Conservation (phyloP, 805 yeast species). For the Maudiozyma serrabonitensis region DNA sequence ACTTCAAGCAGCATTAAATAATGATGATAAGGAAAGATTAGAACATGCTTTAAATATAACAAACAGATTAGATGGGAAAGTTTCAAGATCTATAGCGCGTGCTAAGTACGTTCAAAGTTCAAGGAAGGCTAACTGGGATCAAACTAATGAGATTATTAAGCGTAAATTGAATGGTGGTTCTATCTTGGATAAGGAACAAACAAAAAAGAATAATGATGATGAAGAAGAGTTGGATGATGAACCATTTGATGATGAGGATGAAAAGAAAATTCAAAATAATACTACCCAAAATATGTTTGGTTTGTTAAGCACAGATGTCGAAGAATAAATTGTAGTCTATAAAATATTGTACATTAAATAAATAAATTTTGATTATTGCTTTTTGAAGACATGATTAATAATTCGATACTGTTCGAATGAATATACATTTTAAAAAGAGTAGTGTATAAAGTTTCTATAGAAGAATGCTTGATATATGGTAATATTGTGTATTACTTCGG, state of each 20-base stretch:
- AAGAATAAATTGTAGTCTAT: constrained; percentile 8
- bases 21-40: constrained; percentile 31
- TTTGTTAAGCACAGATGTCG: constrained; percentile 27
- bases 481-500: background rate
- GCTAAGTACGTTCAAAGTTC: constrained; percentile 52
- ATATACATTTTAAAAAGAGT: background rate
- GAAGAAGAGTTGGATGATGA: constrained; percentile 2
- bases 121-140: constrained; percentile 67
- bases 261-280: constrained; percentile 12
- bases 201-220: background rate
- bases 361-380: background rate
- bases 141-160: constrained; percentile 44
- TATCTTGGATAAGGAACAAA: constrained; percentile 2
- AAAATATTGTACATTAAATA: background rate
- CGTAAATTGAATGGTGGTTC: constrained; percentile 12
- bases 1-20: constrained; percentile 20
- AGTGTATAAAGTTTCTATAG: background rate
- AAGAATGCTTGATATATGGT: background rate
- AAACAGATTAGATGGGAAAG: constrained; percentile 51
- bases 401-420: background rate
- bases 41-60: constrained; percentile 43
- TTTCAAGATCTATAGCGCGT: constrained; percentile 53
- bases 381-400: background rate
- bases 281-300: constrained; percentile 21
- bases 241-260: constrained; percentile 9